A percentile compares a stretch with the other conserved stretches of the same genome.
These are phyloP conservation scores for Botrytis aclada DNA, from an alignment of 2,329 filamentous ascomycete species.

Conservation along the genomic window DNA sequence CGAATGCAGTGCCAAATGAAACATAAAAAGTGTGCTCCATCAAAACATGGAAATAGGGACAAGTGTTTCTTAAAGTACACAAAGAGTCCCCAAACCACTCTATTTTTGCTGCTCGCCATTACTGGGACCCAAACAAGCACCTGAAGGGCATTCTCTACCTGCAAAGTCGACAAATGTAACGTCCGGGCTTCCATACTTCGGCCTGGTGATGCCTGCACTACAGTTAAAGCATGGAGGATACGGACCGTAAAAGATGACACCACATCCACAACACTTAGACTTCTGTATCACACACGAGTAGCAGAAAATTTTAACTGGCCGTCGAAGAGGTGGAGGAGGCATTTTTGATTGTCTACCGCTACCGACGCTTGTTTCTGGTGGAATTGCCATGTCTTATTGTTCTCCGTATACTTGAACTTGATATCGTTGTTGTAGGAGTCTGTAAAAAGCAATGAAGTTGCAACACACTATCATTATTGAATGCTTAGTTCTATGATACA, in stretches of 20 bases:
- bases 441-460: too few species aligned
- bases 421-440: background rate
- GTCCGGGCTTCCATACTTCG: background rate
- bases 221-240: background rate
- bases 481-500: background rate
- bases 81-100: background rate
- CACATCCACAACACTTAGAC: background rate
- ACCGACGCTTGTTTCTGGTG: background rate
- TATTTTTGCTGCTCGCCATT: background rate
- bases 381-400: background rate
- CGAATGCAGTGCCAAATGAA: background rate
- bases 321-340: background rate
- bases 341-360: background rate
- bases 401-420: background rate
- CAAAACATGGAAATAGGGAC: background rate
- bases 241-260: fast-evolving
- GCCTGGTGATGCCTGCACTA: background rate
- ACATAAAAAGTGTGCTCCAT: background rate
- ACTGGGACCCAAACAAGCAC: background rate
- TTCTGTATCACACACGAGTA: fast-evolving
- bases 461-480: too few species aligned
- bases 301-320: fast-evolving
- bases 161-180: fast-evolving
- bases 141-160: background rate
- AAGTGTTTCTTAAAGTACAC: background rate